These are phyloP conservation scores for Wakefieldia striispora DNA, from an alignment of 768 basidiomycete genomes.

Conservation along the genomic window DNA sequence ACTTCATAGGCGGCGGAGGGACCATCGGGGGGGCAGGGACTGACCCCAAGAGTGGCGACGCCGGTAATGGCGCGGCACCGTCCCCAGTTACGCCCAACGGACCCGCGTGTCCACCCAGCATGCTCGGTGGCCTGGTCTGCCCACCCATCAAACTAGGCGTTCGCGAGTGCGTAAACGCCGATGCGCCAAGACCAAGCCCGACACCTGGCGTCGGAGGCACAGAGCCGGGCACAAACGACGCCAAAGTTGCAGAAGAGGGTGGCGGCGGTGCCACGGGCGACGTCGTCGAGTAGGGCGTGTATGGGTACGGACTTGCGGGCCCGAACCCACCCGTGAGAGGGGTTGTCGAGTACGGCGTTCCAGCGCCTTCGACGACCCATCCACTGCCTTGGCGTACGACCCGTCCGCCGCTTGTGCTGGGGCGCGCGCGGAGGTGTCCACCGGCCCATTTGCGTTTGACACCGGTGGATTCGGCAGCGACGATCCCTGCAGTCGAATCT, in stretches of 20 bases:
- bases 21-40: conserved; percentile 15
- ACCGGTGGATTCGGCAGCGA: conserved; percentile 65
- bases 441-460: conserved; percentile 71
- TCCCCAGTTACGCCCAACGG: conserved; percentile 12
- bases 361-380: conserved; percentile 55
- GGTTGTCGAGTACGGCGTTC: conserved; percentile 37
- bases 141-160: conserved; percentile 18
- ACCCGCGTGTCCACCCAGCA: conserved; percentile 14
- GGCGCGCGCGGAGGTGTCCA: conserved; percentile 57
- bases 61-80: conserved; percentile 13
- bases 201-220: conserved; percentile 27
- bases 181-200: conserved; percentile 30
- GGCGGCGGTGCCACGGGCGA: conserved; percentile 2
- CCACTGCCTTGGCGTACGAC: conserved; percentile 57
- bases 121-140: conserved; percentile 21
- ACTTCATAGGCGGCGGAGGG: conserved; percentile 21
- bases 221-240: conserved; percentile 30
- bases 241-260: conserved; percentile 25
- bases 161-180: conserved; percentile 17
- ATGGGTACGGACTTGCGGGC: conserved; percentile 26
- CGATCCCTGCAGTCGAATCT: conserved; percentile 52
- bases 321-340: conserved; percentile 32
- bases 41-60: conserved; percentile 22
- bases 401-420: conserved; percentile 31
- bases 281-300: conserved; percentile 31